Evolutionary conservation across 179 eudicot species (phyloP), one percentile per base, ranked within the genome.

Genomic region (Silene noctiflora): DNA sequence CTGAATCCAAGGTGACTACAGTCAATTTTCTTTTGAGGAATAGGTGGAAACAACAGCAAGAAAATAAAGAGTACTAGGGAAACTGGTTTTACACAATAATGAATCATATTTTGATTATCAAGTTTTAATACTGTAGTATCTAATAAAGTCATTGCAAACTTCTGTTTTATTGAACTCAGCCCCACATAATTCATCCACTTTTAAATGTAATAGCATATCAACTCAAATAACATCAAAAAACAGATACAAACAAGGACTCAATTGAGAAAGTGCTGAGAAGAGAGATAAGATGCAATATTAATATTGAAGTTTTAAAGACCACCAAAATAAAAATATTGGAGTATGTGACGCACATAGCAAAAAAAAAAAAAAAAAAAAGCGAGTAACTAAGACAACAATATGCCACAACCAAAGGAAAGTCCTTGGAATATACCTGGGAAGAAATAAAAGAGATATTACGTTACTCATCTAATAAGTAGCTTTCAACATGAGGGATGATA

Each of bases 1-100:
- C 98, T 94, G 85, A 66, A 82, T 60, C 29, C 74, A 69, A 59
- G 25, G 22, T 59, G 39, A 14, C 24, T 5, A 6, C 31, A 56
- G 25, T 69, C 12, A 77, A 27, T 73, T 22, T 59, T 42, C 63
- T 69, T 77, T 19, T 20, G 22, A 59, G 62, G 20, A 58, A 25
- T 59, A 19, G 63, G 22, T 59, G 63, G 64, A 78, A 11, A 75
- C 25, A 44, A 11, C 20, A 12, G 19, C 22, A 70, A 75, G 11
- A n/a, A 39, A 10, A 35, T 22, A n/a, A n/a, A 27, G 19, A 33
- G 33, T 21, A 59, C 58, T 16, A 3, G 16, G 1, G 3, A 21
- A 60, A 21, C 59, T 9, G 73, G 17, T 71, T 25, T 44, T 27
- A 19, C 19, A 65, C 8, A 58, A 66, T 42, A 72, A 29, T 17